A percentile compares a stretch with the other conserved stretches of the same genome.
phyloP scores from a whole-genome alignment of 305 asterid species.

The Fraxinus ornus region DNA sequence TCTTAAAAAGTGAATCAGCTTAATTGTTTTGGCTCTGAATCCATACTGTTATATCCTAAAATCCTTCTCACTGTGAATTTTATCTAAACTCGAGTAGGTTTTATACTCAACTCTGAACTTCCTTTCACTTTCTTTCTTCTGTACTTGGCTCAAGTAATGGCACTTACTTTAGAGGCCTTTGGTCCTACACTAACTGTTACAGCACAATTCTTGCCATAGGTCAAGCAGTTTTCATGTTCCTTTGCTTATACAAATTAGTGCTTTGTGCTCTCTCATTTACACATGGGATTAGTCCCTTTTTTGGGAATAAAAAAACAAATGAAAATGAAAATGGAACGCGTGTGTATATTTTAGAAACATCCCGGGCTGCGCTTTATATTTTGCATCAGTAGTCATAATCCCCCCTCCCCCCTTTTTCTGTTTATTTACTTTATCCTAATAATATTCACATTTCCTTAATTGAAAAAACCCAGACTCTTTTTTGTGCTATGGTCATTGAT shows the following conservation, averaged over 20 bases:
- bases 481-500: neutral
- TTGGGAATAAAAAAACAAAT: neutral
- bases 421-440: neutral
- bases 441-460: neutral
- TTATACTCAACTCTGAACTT: neutral
- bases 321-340: neutral
- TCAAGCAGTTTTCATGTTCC: neutral
- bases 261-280: neutral
- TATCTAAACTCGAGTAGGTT: neutral
- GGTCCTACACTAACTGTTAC: neutral
- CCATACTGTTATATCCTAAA: neutral
- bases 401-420: no score
- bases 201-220: neutral
- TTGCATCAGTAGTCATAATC: neutral
- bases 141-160: neutral
- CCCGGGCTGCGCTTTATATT: neutral
- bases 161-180: neutral
- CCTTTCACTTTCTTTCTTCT: conserved; percentile 2
- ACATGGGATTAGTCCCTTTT: neutral
- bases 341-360: neutral
- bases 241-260: neutral
- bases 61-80: neutral
- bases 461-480: neutral
- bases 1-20: neutral
- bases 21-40: conserved; percentile 1